Evolutionary conservation across 2,329 filamentous ascomycete species (phyloP), one percentile per base, ranked within the genome.

Genomic region (Truncatella angustata): DNA sequence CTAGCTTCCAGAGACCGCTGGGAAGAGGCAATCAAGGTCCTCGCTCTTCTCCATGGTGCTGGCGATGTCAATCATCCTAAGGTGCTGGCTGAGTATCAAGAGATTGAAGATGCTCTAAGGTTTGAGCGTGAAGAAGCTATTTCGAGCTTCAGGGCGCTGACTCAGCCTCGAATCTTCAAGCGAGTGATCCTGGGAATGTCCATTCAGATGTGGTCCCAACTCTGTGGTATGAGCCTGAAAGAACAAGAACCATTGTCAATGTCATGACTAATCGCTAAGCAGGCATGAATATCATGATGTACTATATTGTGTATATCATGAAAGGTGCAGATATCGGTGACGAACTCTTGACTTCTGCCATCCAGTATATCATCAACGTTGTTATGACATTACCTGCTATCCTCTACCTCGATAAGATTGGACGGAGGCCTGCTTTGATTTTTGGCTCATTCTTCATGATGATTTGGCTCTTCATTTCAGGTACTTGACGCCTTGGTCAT

Each of bases 301-400:
- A 84, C 61, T 85, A 86, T 54, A 78, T 86, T 53, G 76, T 84
- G 0, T 85, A 84, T 55, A 78, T 85, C 54, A 85, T 85, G 59
- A 70, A 77, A 42, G 84, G 85, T 82, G 81, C 81, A 7, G 75
- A 75, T 37, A 75, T 84, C 5, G 63, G 63, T 6, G 61, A 65
- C 48, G 36, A 52, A 3, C 67, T 68, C 3, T 65, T 81, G 1
- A 77, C 75, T 30, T 79, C 76, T 0, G 78, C 77, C 5, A 76
- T 81, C 30, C 77, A 81, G 65, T 81, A 81, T 45, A 76, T 79
- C 26, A 78, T 81, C 49, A 80, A 81, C 67, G 67, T 81, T 3
- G 71, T 78, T 9, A 80, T 77, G 3, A 81, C 77, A 1, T 70
- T 81, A 7, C 74, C 75, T 2, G 70, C 73, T 40, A 75, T 81